Base-by-base conservation (phyloP, 169 alveolate species). In the Eimeria zaria region DNA sequence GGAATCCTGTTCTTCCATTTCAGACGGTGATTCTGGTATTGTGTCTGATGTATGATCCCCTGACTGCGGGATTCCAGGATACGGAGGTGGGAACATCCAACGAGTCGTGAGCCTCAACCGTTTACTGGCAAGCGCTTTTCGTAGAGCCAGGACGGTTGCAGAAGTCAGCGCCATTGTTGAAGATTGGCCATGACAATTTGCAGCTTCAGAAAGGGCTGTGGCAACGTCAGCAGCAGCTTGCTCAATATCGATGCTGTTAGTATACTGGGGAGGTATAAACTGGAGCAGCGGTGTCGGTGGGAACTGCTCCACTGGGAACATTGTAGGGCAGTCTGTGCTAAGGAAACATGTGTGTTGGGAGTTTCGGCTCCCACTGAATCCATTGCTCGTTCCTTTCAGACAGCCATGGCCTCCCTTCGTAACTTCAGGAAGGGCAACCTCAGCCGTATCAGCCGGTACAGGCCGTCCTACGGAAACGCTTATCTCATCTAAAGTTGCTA, bases 41-140 rank as follows among this genome's bases (percentile, higher is more conserved):
- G 11, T 78, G 46, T 27, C 64, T 20, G 55, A 20, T 36, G 18
- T 73, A 33, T 39, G 16, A 12, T 39, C 53, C 51, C 33, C 83
- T 36, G 33, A 7, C 7, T 18, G 6, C 83, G 18, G n/a, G 69
- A 4, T 20, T 8, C 81, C 93, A 16, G 93, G 93, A 30, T 33
- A 60, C 39, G 62, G 64, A 6, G 93, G 93, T 55, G 93, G 93
- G n/a, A 87, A 87, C 58, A 55, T 41, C 93, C 93, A 87, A 44
- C 78, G 78, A 18, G 55, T 87, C 60, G 93, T 87, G 11, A 87
- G 46, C 93, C 93, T 87, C 93, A 87, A 22, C 93, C 53, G 60
- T 39, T 87, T 48, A 83, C 93, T 87, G 20, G 24, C 55, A 16
- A 87, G 9, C 11, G 81, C 93, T 33, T 27, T 39, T 41, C 73